Base-by-base conservation (phyloP, 2,329 filamentous ascomycete genomes). In the Trichoderma sp. region DNA sequence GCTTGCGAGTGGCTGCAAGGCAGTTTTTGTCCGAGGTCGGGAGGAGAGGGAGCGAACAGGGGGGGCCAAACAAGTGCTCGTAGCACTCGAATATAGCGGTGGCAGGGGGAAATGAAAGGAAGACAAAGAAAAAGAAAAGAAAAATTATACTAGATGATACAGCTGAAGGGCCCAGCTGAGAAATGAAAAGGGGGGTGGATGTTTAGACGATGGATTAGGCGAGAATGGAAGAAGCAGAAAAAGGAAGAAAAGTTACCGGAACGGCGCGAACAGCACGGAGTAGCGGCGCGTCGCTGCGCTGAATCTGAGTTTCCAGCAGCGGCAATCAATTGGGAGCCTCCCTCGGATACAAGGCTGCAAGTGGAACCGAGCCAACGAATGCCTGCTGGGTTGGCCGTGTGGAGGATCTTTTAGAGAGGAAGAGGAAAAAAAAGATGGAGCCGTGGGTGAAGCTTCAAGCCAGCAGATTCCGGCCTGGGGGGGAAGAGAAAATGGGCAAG, bases 1-100 rank as follows among this genome's bases (percentile, higher is more conserved):
- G 62, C 62, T 66, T 71, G 70, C 70, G 63, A 66, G 58, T 70
- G 68, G 58, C 58, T 64, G 68, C 68, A 64, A 62, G 58, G 34
- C 30, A 70, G 63, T 43, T 43, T 43, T 43, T 56, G 63, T 53
- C 70, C 70, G 70, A 71, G 70, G 62, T 62, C 70, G 62, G 70
- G 68, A 60, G 21, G 21, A 63, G 64, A 36, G 30, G 63, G 30
- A 53, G 28, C 47, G 56, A 70, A 58, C 67, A 53, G 57, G 67
- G 65, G 53, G 51, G 18, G 47, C 4, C n/a, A n/a, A 51, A 51
- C 43, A 51, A 53, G 47, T 24, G 5, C 43, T 51, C 43, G 43
- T 24, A 30, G 39, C 39, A 43, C 39, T 43, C 7, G 15, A 43
- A 43, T 43, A n/a, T 21, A 43, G n/a, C 64, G 56, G 34, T 36